phyloP scores from a whole-genome alignment of 441 rosid species.

The Geranium incanum region DNA sequence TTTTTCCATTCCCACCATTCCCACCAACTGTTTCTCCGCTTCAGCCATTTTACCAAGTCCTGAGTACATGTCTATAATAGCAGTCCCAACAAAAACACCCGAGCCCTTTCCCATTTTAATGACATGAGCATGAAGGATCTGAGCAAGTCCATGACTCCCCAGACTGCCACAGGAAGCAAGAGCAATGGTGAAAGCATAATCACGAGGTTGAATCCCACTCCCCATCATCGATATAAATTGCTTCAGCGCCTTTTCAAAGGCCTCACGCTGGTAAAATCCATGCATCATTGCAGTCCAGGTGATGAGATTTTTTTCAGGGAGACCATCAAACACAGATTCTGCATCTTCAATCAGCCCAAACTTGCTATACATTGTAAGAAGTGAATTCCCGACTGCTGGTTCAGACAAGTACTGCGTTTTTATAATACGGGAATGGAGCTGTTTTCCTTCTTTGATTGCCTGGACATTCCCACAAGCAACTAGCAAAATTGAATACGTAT shows the following conservation, averaged over 20 bases:
- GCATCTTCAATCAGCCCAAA: slow-evolving; percentile 23
- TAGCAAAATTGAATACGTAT: slow-evolving; percentile 24
- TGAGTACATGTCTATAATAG: slow-evolving; percentile 33
- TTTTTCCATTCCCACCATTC: slow-evolving; percentile 26
- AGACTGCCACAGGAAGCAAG: slow-evolving; percentile 30
- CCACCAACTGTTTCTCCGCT: slow-evolving; percentile 22
- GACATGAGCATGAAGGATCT: slow-evolving; percentile 29
- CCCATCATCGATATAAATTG: slow-evolving; percentile 28
- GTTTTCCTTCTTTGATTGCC: slow-evolving; percentile 24
- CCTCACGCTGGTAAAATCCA: slow-evolving; percentile 28
- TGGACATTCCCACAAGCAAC: slow-evolving; percentile 17
- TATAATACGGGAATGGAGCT: slow-evolving; percentile 25
- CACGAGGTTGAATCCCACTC: slow-evolving; percentile 28
- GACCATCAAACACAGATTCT: slow-evolving; percentile 22
- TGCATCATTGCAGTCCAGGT: slow-evolving; percentile 33
- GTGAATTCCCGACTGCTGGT: slow-evolving; percentile 24
- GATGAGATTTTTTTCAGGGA: slow-evolving; percentile 24
- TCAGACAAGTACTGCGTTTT: slow-evolving; percentile 24
- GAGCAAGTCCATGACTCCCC: slow-evolving; percentile 20
- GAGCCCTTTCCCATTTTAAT: slow-evolving; percentile 25
- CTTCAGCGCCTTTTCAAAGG: slow-evolving; percentile 26
- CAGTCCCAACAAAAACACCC: slow-evolving; percentile 27
- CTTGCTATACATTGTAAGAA: slow-evolving; percentile 27
- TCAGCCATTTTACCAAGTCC: slow-evolving; percentile 25
- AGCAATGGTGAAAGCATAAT: slow-evolving; percentile 31